Percentiles rank a stretch among this genome's conserved stretches.
Evolutionary conservation across 352 stramenopile species (phyloP).

Genomic region (Pythium utonaiense): DNA sequence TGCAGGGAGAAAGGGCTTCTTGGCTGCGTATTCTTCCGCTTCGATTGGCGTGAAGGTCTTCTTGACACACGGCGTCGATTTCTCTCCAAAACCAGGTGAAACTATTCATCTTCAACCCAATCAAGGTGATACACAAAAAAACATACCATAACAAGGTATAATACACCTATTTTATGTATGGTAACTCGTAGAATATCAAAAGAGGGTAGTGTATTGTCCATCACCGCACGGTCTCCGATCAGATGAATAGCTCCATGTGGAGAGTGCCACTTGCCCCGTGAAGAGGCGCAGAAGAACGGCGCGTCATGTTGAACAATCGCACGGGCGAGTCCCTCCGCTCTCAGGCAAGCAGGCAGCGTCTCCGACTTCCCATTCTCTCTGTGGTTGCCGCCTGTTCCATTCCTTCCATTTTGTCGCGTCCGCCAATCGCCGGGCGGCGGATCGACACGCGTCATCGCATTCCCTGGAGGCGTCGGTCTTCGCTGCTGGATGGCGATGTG

Average conservation of each 20-base stretch:
- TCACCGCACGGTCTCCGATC: background rate
- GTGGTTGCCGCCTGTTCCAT: background rate
- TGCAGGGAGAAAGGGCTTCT: background rate
- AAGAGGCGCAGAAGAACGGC: slow-evolving; percentile 18
- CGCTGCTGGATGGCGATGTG: too few relatives aligned
- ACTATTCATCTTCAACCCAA: background rate
- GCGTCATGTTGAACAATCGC: slow-evolving; percentile 20
- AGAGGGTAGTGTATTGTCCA: slow-evolving; percentile 11
- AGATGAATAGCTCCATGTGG: background rate
- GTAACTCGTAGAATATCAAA: slow-evolving; percentile 3
- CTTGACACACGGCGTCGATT: slow-evolving; percentile 18
- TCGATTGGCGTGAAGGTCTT: slow-evolving; percentile 17
- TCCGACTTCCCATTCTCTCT: too few relatives aligned
- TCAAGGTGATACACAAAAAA: slow-evolving; percentile 4
- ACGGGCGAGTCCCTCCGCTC: background rate
- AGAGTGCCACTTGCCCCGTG: slow-evolving; percentile 4
- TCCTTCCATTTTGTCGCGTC: background rate
- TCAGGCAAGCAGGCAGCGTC: background rate
- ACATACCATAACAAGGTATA: background rate
- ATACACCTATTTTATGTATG: background rate
- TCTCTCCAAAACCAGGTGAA: slow-evolving; percentile 12
- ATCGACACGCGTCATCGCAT: background rate
- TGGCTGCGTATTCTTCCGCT: slow-evolving; percentile 19
- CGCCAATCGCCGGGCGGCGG: background rate
- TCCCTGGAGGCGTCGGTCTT: background rate